Evolutionary conservation across 805 yeast species (phyloP).

Genomic region (Metschnikowia shivogae): DNA sequence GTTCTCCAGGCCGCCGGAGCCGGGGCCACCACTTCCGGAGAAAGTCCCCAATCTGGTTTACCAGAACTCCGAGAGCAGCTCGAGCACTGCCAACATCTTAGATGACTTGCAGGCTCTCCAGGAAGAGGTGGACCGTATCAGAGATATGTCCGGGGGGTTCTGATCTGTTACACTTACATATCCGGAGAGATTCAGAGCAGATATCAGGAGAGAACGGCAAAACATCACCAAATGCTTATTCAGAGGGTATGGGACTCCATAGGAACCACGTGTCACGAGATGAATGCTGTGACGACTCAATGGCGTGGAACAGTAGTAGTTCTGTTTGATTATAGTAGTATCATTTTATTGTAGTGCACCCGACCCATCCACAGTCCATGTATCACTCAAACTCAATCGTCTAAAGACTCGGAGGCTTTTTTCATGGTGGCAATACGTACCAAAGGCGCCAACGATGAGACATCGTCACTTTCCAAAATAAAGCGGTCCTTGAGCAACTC

Average conservation of each 20-base stretch:
- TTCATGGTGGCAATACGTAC: conserved; percentile 72
- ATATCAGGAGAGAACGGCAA: too few relatives aligned
- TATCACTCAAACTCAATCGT: conserved; percentile 4
- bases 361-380: too few relatives aligned
- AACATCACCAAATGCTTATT: too few relatives aligned
- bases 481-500: conserved; percentile 68
- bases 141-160: conserved; percentile 44
- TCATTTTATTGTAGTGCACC: too few relatives aligned
- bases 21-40: conserved; percentile 14
- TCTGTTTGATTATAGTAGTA: too few relatives aligned
- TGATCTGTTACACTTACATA: conserved; percentile 12
- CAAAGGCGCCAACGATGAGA: conserved; percentile 61
- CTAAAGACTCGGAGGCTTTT: conserved; percentile 36
- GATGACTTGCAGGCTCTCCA: conserved; percentile 65
- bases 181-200: too few relatives aligned
- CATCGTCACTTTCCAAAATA: conserved; percentile 58
- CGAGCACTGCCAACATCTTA: conserved; percentile 49
- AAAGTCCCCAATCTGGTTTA: conserved; percentile 20
- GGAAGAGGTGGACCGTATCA: conserved; percentile 61
- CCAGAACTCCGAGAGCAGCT: conserved; percentile 9
- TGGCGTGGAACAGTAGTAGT: too few relatives aligned
- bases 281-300: too few relatives aligned
- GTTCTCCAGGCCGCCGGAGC: conserved; percentile 6
- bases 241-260: too few relatives aligned
- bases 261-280: too few relatives aligned